A percentile compares a stretch with the other conserved stretches of the same genome.
Conservation (phyloP, 1,139 yeast species). For the Zygosaccharomyces sapae region DNA sequence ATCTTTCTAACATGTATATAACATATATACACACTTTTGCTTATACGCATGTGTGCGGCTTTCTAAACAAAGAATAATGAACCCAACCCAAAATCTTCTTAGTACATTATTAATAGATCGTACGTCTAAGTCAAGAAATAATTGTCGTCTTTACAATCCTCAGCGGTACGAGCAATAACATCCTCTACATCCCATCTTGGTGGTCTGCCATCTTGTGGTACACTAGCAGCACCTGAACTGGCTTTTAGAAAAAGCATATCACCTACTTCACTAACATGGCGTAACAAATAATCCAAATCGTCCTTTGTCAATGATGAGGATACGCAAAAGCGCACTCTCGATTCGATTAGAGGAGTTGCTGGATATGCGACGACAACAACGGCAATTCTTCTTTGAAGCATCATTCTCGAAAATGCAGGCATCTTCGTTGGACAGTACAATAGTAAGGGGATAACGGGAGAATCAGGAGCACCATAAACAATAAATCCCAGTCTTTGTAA, state of each 20-base stretch:
- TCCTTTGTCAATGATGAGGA: conserved; percentile 89
- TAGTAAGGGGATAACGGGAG: conserved; percentile 90
- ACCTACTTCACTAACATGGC: conserved; percentile 74
- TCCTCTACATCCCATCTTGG: conserved; percentile 79
- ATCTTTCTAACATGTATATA: not conserved
- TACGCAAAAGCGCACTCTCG: conserved; percentile 90
- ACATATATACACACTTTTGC: not conserved
- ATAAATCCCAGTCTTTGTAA: conserved; percentile 88
- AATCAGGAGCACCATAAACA: conserved; percentile 91
- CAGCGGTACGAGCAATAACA: conserved; percentile 66
- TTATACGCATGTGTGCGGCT: not conserved
- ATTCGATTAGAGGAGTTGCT: conserved; percentile 87
- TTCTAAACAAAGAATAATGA: not conserved
- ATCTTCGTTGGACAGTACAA: conserved; percentile 87
- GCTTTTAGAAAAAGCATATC: conserved; percentile 70
- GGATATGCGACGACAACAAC: conserved; percentile 97
- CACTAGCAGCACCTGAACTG: conserved; percentile 74
- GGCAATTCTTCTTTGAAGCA: conserved; percentile 77
- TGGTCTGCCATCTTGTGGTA: conserved; percentile 49
- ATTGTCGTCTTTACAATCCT: conserved; percentile 54
- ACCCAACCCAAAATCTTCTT: not conserved
- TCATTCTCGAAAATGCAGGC: conserved; percentile 85
- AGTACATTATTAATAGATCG: not conserved
- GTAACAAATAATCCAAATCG: conserved; percentile 78
- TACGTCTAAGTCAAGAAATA: conserved; percentile 34